Evolutionary conservation across 1,284 basidiomycete species (phyloP), one percentile per base, ranked within the genome.

Genomic region (Amylostereum chailletii): DNA sequence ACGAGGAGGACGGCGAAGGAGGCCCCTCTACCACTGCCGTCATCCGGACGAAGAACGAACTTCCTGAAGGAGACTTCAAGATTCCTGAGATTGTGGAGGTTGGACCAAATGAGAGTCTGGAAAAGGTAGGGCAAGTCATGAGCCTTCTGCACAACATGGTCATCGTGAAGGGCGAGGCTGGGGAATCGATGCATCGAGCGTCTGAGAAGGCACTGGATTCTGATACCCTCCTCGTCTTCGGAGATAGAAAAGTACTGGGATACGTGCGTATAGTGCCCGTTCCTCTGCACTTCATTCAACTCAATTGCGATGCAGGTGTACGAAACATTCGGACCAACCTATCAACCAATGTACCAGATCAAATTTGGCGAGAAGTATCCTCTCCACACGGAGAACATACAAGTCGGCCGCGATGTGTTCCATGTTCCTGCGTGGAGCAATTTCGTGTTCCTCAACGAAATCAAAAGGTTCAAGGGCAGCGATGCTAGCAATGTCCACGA

Each of bases 401-500:
- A 65, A 49, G 54, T 77, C 27, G 74, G 73, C 31, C 74, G 78
- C 33, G 68, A 77, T 47, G 83, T 94, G 34, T 92, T 81, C 63
- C 90, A 92, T 62, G 77, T 90, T 33, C 90, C 90, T 1, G 65
- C 70, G 31, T 79, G 79, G 42, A 91, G 89, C 65, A 76, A 77
- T 44, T 91, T 90, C 58, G 83, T 94, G 36, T 88, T 88, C 60
- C 73, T 91, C 7, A 71, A 74, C 42, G 75, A 81, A 46, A 75
- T 94, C 37, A 74, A 74, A 52, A 71, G 67, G 30, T 55, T 77
- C 43, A 91, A 83, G 60, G 92, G 91, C 37, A 92, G 88, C 58
- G 91, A 94, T 57, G 91, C 92, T n/a, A 92, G 89, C 62, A 94
- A 94, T 63, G 75, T 91, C 5, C 81, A 90, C 58, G 92, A 94